Evolutionary conservation across 2,329 filamentous ascomycete species (phyloP).

Genomic region (Nannizzia gypsea): DNA sequence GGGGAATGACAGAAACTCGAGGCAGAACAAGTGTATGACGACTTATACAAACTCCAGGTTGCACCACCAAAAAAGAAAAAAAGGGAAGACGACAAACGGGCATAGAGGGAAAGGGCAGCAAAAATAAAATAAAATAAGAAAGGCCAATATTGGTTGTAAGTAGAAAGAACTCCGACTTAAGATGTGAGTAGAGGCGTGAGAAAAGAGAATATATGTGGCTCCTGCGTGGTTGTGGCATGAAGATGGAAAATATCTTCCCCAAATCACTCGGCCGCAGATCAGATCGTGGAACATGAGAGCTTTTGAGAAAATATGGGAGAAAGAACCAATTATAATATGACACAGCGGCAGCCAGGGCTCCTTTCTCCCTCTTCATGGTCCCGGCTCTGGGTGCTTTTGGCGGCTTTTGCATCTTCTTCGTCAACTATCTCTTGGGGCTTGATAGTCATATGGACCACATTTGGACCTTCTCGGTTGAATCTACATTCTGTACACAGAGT

Average conservation of each 20-base stretch:
- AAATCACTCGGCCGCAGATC: neutral
- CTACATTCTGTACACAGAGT: constrained; percentile 53
- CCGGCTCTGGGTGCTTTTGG: constrained; percentile 42
- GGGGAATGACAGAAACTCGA: neutral
- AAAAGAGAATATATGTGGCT: neutral
- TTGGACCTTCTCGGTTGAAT: constrained; percentile 61
- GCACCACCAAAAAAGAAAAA: neutral
- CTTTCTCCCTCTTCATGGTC: constrained; percentile 44
- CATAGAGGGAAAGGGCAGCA: no score
- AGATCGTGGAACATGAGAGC: neutral
- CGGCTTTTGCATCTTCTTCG: constrained; percentile 62
- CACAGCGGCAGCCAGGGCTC: constrained; percentile 51
- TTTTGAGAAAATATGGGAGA: neutral
- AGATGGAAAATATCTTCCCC: neutral
- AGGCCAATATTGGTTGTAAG: neutral
- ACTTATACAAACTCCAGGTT: neutral
- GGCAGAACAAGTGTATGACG: neutral
- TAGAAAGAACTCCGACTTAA: neutral
- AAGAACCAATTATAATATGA: constrained; percentile 41
- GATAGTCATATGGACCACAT: constrained; percentile 91
- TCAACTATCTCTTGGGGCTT: constrained; percentile 69
- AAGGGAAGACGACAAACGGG: neutral
- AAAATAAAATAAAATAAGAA: no score
- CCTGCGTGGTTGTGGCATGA: neutral
- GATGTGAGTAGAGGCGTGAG: neutral